Evolutionary conservation across 1,284 basidiomycete species (phyloP), one percentile per base, ranked within the genome.

Genomic region (Fomitopsis betulina): DNA sequence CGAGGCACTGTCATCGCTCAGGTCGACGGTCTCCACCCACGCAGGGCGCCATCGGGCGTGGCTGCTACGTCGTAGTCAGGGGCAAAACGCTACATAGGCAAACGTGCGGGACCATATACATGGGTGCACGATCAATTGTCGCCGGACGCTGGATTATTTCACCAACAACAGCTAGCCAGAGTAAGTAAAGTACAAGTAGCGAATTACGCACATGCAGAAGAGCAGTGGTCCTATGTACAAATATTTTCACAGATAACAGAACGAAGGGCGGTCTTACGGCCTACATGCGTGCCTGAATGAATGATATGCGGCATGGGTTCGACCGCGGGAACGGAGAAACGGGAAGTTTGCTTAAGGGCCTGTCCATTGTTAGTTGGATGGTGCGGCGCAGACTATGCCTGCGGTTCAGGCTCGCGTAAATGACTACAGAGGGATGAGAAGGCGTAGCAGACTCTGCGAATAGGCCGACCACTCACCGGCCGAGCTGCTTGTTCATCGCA

Each of bases 401-500:
- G 30, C 12, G 49, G 49, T 17, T 33, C 49, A 27, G 49, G 49
- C 33, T 33, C 49, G 32, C 49, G 49, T 35, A 51, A 23, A 35
- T 51, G 49, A 35, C 49, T 51, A 15, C 32, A 8, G 27, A 4
- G 35, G 35, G 5, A 35, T 33, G 49, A 33, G 49, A 5, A 51
- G 49, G 30, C 45, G 45, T 27, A 32, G 21, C 33, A 23, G 52
- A 33, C 25, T 9, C 15, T 17, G 15, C 12, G 21, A 42, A 17
- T 12, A 30, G 32, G n/a, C 2, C 21, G 9, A 25, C 30, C 19
- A 60, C 89, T 72, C 67, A 92, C 90, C 85, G 76, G 72, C 89
- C 86, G 58, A 93, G 74, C 40, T 85, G 79, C 72, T 92, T 90
- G 77, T 93, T 93, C 91, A 93, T 93, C 65, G 78, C 83, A 76